These are phyloP conservation scores for Kazachstania kunashirensis DNA, from an alignment of 805 yeast species.

Conservation along the genomic window DNA sequence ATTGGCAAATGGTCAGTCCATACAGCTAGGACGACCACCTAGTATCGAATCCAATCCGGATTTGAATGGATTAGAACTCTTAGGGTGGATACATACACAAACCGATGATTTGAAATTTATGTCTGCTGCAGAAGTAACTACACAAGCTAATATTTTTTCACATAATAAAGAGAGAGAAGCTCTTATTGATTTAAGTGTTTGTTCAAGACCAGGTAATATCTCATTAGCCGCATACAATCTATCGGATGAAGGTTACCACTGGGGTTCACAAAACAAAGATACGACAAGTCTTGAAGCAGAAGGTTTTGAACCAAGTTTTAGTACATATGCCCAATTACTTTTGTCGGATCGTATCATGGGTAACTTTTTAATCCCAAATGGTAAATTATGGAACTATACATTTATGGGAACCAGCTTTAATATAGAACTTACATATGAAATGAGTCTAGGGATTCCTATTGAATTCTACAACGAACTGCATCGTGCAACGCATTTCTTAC, in stretches of 20 bases:
- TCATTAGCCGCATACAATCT: conserved; percentile 59
- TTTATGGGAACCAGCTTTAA: conserved; percentile 83
- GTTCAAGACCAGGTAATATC: conserved; percentile 77
- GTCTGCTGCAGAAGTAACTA: conserved; percentile 61
- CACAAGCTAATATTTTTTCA: conserved; percentile 36
- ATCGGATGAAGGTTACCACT: conserved; percentile 54
- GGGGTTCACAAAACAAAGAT: conserved; percentile 67
- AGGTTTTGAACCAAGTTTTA: conserved; percentile 56
- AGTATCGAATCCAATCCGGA: conserved; percentile 23
- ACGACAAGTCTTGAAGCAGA: conserved; percentile 45
- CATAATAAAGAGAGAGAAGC: conserved; percentile 29
- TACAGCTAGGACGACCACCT: conserved; percentile 45
- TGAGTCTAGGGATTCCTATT: conserved; percentile 71
- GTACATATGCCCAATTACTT: conserved; percentile 55
- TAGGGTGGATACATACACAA: conserved; percentile 95
- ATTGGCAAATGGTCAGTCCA: conserved; percentile 57
- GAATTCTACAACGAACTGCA: conserved; percentile 79
- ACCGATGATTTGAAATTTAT: conserved; percentile 53
- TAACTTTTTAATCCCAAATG: conserved; percentile 75
- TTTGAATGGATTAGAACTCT: conserved; percentile 53
- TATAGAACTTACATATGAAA: conserved; percentile 43
- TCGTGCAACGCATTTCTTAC: conserved; percentile 77
- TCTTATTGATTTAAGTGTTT: conserved; percentile 51
- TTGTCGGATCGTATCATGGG: conserved; percentile 72
- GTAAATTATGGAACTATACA: conserved; percentile 81